Conservation (phyloP, 2,329 filamentous ascomycete genomes). For the Torrubiella hemipterigena region DNA sequence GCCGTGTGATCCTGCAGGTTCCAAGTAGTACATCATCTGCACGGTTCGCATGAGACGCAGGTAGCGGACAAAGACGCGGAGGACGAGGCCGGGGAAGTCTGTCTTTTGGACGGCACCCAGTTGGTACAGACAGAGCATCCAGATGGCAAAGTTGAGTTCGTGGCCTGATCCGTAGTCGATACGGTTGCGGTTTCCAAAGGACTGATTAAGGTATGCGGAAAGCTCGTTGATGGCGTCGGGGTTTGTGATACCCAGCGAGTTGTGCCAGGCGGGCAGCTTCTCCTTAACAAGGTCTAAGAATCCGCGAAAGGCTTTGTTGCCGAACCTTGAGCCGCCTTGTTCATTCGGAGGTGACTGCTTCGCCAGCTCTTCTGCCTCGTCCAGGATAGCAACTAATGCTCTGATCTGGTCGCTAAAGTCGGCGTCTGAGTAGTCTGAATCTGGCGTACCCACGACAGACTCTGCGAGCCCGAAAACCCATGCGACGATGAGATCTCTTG, state of each 20-base stretch:
- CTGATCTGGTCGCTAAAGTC: constrained; percentile 48
- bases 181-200: constrained; percentile 73
- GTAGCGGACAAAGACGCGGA: constrained; percentile 73
- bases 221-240: constrained; percentile 53
- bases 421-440: constrained; percentile 46
- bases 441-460: constrained; percentile 58
- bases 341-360: constrained; percentile 67
- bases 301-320: constrained; percentile 79
- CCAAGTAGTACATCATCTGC: constrained; percentile 89
- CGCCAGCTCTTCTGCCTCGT: constrained; percentile 56
- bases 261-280: constrained; percentile 50
- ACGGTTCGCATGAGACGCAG: constrained; percentile 76
- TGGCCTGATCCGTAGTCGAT: constrained; percentile 98
- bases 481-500: constrained; percentile 63
- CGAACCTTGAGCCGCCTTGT: constrained; percentile 80
- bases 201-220: constrained; percentile 67
- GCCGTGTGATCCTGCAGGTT: constrained; percentile 91
- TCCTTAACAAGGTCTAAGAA: constrained; percentile 61
- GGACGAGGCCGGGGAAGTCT: constrained; percentile 64
- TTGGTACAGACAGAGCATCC: constrained; percentile 88
- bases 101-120: constrained; percentile 48
- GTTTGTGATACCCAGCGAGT: constrained; percentile 39
- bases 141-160: constrained; percentile 93
- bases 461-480: constrained; percentile 85
- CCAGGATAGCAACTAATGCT: constrained; percentile 57